Percentiles rank a stretch among this genome's conserved stretches.
phyloP scores from a whole-genome alignment of 2,329 filamentous ascomycete genomes.

The Penicillium sp. region DNA sequence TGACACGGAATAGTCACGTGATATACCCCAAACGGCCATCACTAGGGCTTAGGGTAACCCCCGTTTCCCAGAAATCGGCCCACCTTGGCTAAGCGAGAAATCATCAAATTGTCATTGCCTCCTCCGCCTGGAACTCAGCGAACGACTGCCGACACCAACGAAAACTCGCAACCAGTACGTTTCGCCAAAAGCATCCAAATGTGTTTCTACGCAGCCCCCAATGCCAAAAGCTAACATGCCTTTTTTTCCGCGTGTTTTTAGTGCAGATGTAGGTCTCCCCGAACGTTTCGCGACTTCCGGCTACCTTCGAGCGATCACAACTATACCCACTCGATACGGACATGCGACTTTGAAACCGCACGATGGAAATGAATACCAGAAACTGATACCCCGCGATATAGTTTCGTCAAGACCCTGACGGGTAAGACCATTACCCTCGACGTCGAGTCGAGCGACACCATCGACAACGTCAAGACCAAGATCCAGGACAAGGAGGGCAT shows the following conservation, averaged over 20 bases:
- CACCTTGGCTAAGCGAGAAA: conserved; percentile 42
- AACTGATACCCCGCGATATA: conserved; percentile 41
- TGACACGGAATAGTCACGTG: conserved; percentile 10
- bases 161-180: conserved; percentile 46
- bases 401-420: conserved; percentile 99
- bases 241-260: conserved; percentile 40
- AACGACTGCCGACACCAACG: conserved; percentile 40
- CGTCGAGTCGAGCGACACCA: conserved; percentile 97
- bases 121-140: conserved; percentile 34
- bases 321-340: conserved; percentile 14
- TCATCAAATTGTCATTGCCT: conserved; percentile 36
- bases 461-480: conserved; percentile 99
- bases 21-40: conserved; percentile 6
- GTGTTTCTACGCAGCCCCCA: conserved; percentile 10
- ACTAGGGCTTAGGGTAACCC: conserved; percentile 39
- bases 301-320: conserved; percentile 14
- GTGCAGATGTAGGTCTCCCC: conserved; percentile 78
- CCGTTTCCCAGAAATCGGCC: conserved; percentile 14
- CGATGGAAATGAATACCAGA: conserved; percentile 14
- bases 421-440: conserved; percentile 99
- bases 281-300: conserved; percentile 21
- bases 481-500: conserved; percentile 99
- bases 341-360: conserved; percentile 15
- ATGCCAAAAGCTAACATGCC: conserved; percentile 43
- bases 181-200: conserved; percentile 9